Conservation (phyloP, 805 yeast species). For the Hanseniaspora jakobsenii region DNA sequence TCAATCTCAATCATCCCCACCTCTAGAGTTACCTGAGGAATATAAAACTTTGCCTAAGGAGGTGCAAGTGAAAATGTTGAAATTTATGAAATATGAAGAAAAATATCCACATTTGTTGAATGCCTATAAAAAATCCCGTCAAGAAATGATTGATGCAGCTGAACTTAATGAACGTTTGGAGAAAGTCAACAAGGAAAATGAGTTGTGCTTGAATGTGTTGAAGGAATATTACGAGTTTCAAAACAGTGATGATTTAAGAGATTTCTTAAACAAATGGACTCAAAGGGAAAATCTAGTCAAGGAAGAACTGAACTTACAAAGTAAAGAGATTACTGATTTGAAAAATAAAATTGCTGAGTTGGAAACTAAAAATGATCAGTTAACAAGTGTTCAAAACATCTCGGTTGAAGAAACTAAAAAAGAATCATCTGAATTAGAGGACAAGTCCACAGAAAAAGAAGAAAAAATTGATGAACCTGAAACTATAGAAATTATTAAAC, state of each 20-base stretch:
- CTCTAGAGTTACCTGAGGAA: conserved; percentile 12
- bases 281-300: conserved; percentile 10
- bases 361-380: not conserved
- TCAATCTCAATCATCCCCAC: not conserved
- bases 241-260: conserved; percentile 4
- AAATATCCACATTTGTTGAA: conserved; percentile 76
- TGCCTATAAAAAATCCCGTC: conserved; percentile 48
- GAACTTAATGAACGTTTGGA: not conserved
- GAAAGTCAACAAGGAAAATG: not conserved
- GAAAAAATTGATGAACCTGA: not conserved
- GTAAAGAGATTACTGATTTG: conserved; percentile 6
- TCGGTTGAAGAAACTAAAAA: not conserved
- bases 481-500: too few relatives aligned
- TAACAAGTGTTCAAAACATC: too few relatives aligned
- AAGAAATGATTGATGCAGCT: not conserved
- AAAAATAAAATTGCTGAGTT: not conserved
- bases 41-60: conserved; percentile 33
- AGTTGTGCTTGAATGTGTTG: conserved; percentile 4
- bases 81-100: conserved; percentile 76
- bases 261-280: conserved; percentile 8
- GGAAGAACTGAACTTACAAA: conserved; percentile 4
- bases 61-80: conserved; percentile 50
- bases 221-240: conserved; percentile 7
- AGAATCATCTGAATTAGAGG: too few relatives aligned
- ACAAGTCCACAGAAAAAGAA: not conserved